These are phyloP conservation scores for Mycosarcoma maydis DNA, from an alignment of 1,284 basidiomycete species.

Conservation along the genomic window DNA sequence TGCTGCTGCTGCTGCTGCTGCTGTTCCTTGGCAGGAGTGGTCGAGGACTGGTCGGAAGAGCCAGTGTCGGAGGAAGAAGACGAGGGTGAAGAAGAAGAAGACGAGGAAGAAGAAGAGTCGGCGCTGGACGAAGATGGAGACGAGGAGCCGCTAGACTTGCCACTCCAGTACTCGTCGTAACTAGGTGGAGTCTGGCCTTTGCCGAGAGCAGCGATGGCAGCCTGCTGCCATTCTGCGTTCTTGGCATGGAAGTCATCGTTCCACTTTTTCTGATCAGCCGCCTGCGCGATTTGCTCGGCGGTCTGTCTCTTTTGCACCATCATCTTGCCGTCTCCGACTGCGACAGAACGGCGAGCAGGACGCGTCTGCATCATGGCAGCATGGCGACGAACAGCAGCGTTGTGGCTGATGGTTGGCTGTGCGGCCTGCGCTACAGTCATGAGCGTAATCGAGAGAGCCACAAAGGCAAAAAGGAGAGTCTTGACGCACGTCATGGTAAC, in stretches of 20 bases:
- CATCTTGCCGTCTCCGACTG: conserved; percentile 24
- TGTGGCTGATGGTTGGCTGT: conserved; percentile 38
- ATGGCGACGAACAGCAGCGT: conserved; percentile 37
- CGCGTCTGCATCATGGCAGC: conserved; percentile 20
- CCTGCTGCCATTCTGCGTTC: conserved; percentile 55
- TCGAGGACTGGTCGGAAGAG: conserved; percentile 38
- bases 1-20: conserved; percentile 6
- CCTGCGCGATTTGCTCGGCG: conserved; percentile 36
- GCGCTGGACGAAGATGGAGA: conserved; percentile 63
- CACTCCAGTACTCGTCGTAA: conserved; percentile 44
- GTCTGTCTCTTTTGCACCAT: conserved; percentile 35
- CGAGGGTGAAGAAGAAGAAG: too few relatives aligned
- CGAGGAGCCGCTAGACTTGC: conserved; percentile 35
- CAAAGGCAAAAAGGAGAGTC: conserved; percentile 34
- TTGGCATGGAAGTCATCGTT: conserved; percentile 48
- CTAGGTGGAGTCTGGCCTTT: conserved; percentile 45
- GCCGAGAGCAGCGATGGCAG: conserved; percentile 45
- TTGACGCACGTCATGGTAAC: conserved; percentile 28
- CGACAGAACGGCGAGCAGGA: conserved; percentile 29
- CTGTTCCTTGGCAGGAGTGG: conserved; percentile 10
- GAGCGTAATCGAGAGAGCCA: conserved; percentile 27
- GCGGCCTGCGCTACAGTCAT: conserved; percentile 37
- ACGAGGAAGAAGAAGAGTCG: conserved; percentile 62
- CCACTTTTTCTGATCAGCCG: conserved; percentile 36
- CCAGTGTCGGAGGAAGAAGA: conserved; percentile 64